phyloP scores from a whole-genome alignment of 2,329 filamentous ascomycete genomes.

The Verticillium nubilum region DNA sequence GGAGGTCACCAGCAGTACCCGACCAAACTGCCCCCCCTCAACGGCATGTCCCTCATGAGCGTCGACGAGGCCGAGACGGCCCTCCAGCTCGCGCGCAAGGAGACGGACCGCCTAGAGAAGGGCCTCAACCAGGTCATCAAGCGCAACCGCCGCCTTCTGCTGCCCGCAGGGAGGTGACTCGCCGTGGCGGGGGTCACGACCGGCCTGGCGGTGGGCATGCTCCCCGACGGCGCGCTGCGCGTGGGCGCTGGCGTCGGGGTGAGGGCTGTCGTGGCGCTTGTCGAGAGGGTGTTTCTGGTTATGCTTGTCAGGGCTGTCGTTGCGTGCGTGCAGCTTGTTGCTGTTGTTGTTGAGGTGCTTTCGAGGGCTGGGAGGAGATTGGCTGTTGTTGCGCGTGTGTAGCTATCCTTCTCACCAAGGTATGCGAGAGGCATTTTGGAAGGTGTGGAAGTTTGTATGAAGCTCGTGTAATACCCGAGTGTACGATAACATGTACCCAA shows the following conservation, averaged over 20 bases:
- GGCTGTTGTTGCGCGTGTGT: background rate
- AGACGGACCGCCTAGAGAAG: slow-evolving; percentile 59
- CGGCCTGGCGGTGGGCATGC: background rate
- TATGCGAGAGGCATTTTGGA: too few species aligned
- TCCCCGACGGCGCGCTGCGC: background rate
- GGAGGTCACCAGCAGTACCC: background rate
- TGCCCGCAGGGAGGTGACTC: slow-evolving; percentile 14
- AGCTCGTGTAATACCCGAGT: too few species aligned
- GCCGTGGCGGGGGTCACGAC: background rate
- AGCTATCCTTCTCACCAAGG: background rate
- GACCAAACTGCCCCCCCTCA: slow-evolving; percentile 24
- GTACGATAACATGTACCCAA: background rate
- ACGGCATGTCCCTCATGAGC: slow-evolving; percentile 50
- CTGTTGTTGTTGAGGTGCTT: slow-evolving; percentile 11
- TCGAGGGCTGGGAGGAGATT: background rate
- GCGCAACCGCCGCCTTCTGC: slow-evolving; percentile 51
- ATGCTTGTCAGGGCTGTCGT: slow-evolving; percentile 12
- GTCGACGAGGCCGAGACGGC: slow-evolving; percentile 59
- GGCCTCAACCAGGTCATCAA: slow-evolving; percentile 53
- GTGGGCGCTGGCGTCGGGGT: background rate
- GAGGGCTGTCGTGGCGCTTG: background rate
- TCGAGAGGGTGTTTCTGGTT: slow-evolving; percentile 10
- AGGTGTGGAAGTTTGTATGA: background rate
- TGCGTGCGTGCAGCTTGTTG: slow-evolving; percentile 11
- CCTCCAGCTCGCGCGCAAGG: slow-evolving; percentile 45